Base-by-base conservation (phyloP, 257 asterid species). In the Scutellaria galericulata region DNA sequence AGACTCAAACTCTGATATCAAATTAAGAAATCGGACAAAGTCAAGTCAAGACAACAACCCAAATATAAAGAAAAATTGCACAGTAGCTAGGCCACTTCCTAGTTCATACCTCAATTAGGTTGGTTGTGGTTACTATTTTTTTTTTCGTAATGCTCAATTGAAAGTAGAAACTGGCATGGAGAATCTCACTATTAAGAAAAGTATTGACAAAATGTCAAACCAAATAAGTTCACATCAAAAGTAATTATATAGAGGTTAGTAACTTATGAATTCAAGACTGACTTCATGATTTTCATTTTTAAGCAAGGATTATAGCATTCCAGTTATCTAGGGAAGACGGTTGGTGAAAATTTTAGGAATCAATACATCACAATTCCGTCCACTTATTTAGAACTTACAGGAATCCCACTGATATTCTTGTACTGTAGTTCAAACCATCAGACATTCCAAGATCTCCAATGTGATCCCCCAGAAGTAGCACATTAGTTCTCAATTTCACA, bases 391-490 rank as follows among this genome's bases (percentile, higher is more conserved):
- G 10, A 54, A 88, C 98, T 93, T 80, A 93, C 97, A 93, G 82
- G 78, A 90, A 93, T 76, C 97, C 98, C 45, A 90, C 89, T 53
- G 98, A 93, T 76, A 93, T 93, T 76, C 87, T 82, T 70, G 96
- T 85, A 47, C 81, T 82, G 66, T 86, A 93, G 77, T 86, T 86
- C 81, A 93, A 80, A 77, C 98, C 97, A 69, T 93, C 97, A 44
- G 97, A 89, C 97, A 93, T 93, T 75, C 98, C 96, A 81, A 93
- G 84, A 82, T 93, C 97, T 73, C 98, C 98, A 71, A 90, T 80
- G 71, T 90, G 98, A 80, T 90, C 98, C 67, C 97, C 98, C 44
- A 93, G 91, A 67, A 93, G 97, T 71, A 93, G 83, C 85, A 93
- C 97, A 76, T 90, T 90, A 51, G 95, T 90, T 81, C 97, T 90